Conservation (phyloP, 2,329 filamentous ascomycete genomes). For the Pestalotiopsis sp. region DNA sequence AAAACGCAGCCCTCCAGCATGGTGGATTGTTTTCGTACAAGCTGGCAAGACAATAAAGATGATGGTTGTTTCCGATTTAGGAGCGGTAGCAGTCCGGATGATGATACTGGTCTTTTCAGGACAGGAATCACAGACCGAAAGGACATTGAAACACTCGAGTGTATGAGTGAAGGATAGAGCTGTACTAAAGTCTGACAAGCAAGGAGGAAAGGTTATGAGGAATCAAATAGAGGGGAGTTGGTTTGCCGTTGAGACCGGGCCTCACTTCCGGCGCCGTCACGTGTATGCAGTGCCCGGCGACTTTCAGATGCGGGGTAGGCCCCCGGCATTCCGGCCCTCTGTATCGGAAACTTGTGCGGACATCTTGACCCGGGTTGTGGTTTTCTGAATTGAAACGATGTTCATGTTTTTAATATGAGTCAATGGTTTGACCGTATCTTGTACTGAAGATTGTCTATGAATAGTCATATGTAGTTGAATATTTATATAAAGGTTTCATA, state of each 20-base stretch:
- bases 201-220: neutral
- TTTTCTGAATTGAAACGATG: too few species aligned
- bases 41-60: neutral
- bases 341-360: neutral
- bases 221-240: neutral
- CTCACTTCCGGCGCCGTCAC: neutral
- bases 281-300: neutral
- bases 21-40: slow-evolving; percentile 10
- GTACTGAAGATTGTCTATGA: neutral
- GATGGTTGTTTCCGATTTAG: neutral
- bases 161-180: neutral
- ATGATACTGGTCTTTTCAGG: neutral
- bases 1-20: slow-evolving; percentile 37
- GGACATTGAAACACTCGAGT: neutral
- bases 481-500: neutral
- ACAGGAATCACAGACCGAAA: neutral
- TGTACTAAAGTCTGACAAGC: neutral
- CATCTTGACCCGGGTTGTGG: neutral
- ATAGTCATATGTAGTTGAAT: too few species aligned
- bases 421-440: neutral
- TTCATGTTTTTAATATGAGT: neutral
- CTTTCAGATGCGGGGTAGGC: neutral
- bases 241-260: neutral
- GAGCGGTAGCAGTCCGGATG: neutral
- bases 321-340: neutral